Base-by-base conservation (phyloP, 495 filamentous ascomycete species). In the Lasiosphaeria miniovina region DNA sequence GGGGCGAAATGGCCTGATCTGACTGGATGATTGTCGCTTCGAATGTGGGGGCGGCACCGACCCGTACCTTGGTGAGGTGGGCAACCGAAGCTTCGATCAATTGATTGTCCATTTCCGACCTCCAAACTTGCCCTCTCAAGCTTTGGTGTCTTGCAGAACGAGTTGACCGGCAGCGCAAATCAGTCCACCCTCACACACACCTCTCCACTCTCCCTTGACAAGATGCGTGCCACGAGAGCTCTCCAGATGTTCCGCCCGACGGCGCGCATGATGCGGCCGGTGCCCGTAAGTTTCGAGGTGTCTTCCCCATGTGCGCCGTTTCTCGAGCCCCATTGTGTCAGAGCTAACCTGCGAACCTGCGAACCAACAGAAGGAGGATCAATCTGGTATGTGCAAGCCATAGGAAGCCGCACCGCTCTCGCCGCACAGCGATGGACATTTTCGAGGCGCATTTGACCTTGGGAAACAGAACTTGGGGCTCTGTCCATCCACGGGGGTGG, bases 281-380 rank as follows among this genome's bases (percentile, higher is more conserved):
- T 91, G 72, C 93, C 93, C 63, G 94, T 97, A 84, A 75, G 90
- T 82, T 43, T 49, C 32, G 52, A 24, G 24, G 24, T 2, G 24
- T 24, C 24, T 2, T 24, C 45, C 53, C 17, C 14, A 1, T 0
- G 32, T 40, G 33, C 46, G 14, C 24, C 35, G 54, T 54, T 54
- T 52, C 15, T 38, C 31, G 32, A 36, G 63, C 60, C 35, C 57
- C 34, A 65, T 67, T 67, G 65, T 62, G 61, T 67, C 65, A 64
- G 49, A 38, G 54, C 52, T 68, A 57, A 76, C 76, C 73, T 68
- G 75, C 68, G 64, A 60, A 64, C 1, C 11, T 36, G 54, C 38
- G 41, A 57, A 36, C 12, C 11, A 46, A 46, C 66, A 94, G 90
- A 90, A 91, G 75, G 88, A 93, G 79, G 84, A 86, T 75, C 90